Conservation (phyloP, 2,329 filamentous ascomycete genomes). For the Dothideomycetes sp. region DNA sequence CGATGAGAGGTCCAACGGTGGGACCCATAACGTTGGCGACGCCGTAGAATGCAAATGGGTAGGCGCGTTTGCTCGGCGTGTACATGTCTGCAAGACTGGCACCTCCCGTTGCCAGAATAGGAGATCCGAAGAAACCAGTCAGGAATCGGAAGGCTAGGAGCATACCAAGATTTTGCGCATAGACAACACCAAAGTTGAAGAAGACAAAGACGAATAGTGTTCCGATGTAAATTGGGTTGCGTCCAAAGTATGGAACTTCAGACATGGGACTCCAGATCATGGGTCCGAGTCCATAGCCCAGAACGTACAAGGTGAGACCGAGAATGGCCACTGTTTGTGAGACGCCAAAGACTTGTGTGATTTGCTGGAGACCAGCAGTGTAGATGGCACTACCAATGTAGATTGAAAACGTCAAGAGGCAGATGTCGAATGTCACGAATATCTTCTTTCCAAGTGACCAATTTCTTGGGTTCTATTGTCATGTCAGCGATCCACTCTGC, state of each 20-base stretch:
- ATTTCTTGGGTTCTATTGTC: conserved; percentile 30
- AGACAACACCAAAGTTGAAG: conserved; percentile 34
- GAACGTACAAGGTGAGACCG: conserved; percentile 27
- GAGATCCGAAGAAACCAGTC: conserved; percentile 37
- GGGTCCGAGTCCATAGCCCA: conserved; percentile 10
- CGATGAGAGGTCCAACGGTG: conserved; percentile 30
- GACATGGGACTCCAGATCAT: conserved; percentile 27
- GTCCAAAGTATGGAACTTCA: conserved; percentile 37
- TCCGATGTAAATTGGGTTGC: conserved; percentile 32
- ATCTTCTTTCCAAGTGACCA: conserved; percentile 33
- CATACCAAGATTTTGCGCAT: conserved; percentile 39
- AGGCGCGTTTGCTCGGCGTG: conserved; percentile 25
- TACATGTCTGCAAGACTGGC: conserved; percentile 37
- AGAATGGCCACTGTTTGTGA: conserved; percentile 30
- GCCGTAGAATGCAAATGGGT: conserved; percentile 30
- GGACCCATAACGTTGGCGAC: conserved; percentile 30
- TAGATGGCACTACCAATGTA: conserved; percentile 39
- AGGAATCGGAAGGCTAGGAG: conserved; percentile 41
- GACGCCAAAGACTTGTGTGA: conserved; percentile 28
- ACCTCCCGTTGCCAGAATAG: conserved; percentile 34
- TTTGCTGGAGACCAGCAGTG: conserved; percentile 25
- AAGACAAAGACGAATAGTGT: conserved; percentile 36
- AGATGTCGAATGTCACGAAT: conserved; percentile 36
- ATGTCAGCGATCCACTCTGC: not conserved
- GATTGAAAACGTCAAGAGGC: conserved; percentile 35